Evolutionary conservation across 1,139 yeast genomes (phyloP).

Genomic region (Debaryomyces fabryi): DNA sequence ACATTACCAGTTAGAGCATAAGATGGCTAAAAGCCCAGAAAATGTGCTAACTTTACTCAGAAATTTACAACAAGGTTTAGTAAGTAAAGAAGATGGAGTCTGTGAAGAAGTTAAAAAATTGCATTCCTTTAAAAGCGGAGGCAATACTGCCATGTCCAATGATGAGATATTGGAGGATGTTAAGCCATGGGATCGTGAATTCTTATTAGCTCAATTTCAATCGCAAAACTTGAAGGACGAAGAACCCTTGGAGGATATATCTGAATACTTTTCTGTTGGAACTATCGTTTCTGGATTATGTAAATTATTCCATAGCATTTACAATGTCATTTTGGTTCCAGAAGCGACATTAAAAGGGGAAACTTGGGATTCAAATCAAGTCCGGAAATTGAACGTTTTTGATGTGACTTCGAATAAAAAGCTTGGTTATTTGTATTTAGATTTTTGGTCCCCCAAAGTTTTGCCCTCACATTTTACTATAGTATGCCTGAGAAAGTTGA

Average conservation of each 20-base stretch:
- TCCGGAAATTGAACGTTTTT: conserved; percentile 73
- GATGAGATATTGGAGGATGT: conserved; percentile 49
- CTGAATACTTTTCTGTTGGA: conserved; percentile 79
- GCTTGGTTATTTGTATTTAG: conserved; percentile 46
- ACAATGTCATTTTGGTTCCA: conserved; percentile 76
- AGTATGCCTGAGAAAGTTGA: conserved; percentile 77
- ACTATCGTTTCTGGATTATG: conserved; percentile 85
- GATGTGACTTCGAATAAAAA: conserved; percentile 30
- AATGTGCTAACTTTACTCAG: conserved; percentile 72
- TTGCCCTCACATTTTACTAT: conserved; percentile 94
- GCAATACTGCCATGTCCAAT: conserved; percentile 25
- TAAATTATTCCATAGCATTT: conserved; percentile 65
- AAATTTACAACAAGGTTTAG: conserved; percentile 50
- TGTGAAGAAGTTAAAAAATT: conserved; percentile 56
- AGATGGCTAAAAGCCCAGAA: conserved; percentile 84
- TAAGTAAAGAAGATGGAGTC: conserved; percentile 51
- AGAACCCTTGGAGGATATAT: conserved; percentile 42
- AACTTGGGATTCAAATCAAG: conserved; percentile 84
- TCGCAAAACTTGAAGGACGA: conserved; percentile 13
- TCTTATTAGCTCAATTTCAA: conserved; percentile 37
- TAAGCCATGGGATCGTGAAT: conserved; percentile 94
- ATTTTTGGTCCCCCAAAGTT: conserved; percentile 51
- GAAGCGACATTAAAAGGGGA: conserved; percentile 70
- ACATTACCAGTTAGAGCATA: conserved; percentile 81
- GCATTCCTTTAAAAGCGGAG: conserved; percentile 35